Evolutionary conservation across 2,329 filamentous ascomycete genomes (phyloP), one percentile per base, ranked within the genome.

Genomic region (Neofusicoccum sp.): DNA sequence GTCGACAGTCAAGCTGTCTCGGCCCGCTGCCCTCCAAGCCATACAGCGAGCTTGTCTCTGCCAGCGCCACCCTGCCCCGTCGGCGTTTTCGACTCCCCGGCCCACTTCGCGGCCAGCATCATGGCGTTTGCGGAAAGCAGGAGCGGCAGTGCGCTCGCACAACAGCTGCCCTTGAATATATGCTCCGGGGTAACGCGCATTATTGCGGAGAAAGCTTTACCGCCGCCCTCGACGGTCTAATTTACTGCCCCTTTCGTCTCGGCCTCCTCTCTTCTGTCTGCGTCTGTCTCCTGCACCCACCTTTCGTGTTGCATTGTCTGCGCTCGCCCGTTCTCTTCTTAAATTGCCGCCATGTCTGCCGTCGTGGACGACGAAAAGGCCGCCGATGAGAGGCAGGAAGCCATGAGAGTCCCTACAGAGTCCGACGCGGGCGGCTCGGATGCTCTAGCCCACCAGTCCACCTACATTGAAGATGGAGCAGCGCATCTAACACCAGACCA

Each of bases 401-500:
- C 9, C 14, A 53, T 53, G 38, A 43, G 38, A 16, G 28, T 41
- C 9, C 36, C 57, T 5, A 43, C 36, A 3, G 40, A 12, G n/a
- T 40, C 34, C 2, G 33, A 53, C 33, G 26, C 48, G 1, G 48
- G 48, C 34, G 33, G 40, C 31, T 20, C 34, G 16, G 49, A 61
- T 7, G 28, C 20, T 12, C 36, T 58, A 43, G 34, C 56, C 28
- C 36, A 49, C n/a, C 60, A 51, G 12, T 33, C 48, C 6, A 71
- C 68, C 16, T 67, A 70, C 36, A 66, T 70, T 59, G 63, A 62
- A 3, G 62, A 67, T 20, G 66, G 65, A 28, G 65, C 48, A 16
- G 65, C 72, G 24, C 65, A 70, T 44, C 70, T 82, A 12, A 70
- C 78, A 5, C 70, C 73, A 49, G 75, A 78, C 56, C 79, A 82